A percentile compares a stretch with the other conserved stretches of the same genome.
Evolutionary conservation across 257 asterid genomes (phyloP).

Genomic region (Jacaranda mimosifolia): DNA sequence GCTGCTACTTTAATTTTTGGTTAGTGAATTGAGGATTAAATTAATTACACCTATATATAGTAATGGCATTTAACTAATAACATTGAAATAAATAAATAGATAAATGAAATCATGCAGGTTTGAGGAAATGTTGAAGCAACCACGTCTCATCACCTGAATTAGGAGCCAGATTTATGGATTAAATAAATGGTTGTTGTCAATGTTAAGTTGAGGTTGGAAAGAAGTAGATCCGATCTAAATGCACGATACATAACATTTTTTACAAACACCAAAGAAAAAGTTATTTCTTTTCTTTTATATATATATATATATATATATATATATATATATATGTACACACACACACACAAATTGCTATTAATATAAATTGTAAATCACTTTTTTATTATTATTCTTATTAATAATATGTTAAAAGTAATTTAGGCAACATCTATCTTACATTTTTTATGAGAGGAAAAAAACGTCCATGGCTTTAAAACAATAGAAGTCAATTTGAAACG

Average conservation of each 20-base stretch:
- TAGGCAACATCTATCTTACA: too few relatives aligned
- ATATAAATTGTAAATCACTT: background rate
- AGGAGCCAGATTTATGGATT: background rate
- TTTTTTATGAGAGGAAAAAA: too few relatives aligned
- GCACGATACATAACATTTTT: background rate
- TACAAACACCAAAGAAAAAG: background rate
- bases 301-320: too few relatives aligned
- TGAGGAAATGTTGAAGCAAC: conserved; percentile 42
- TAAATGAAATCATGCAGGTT: conserved; percentile 35
- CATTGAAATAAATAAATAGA: conserved; percentile 9
- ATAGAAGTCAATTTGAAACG: too few relatives aligned
- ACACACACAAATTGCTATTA: background rate
- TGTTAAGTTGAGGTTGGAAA: background rate
- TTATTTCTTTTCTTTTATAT: too few relatives aligned
- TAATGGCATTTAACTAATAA: background rate
- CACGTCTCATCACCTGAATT: conserved; percentile 42
- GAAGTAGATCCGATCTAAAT: background rate
- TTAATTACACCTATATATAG: background rate
- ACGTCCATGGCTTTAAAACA: too few relatives aligned
- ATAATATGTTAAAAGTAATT: too few relatives aligned
- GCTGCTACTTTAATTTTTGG: too few relatives aligned
- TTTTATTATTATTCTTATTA: too few relatives aligned
- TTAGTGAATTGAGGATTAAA: background rate
- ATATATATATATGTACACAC: too few relatives aligned
- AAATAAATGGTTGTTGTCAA: background rate